Base-by-base conservation (phyloP, 495 filamentous ascomycete species). In the Hyaloscypha finlandica region DNA sequence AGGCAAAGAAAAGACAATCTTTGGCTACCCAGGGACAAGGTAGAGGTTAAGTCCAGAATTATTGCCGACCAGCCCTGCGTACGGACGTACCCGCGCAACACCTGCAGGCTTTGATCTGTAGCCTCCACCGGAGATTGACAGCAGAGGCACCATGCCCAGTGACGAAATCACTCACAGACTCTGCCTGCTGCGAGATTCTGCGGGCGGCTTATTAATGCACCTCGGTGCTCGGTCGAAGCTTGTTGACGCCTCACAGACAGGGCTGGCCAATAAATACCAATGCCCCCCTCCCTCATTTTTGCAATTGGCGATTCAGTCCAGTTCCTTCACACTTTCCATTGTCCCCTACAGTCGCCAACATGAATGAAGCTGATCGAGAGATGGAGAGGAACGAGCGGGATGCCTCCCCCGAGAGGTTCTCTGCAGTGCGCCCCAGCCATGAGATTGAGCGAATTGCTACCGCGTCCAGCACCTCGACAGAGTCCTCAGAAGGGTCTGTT, bases 351-450 rank as follows among this genome's bases (percentile, higher is more conserved):
- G 59, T 39, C 58, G 58, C 61, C 61, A 73, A 59, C 1, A 80
- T 80, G 78, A 78, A 86, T 70, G 75, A 78, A 66, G 77, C 81
- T 62, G 86, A 88, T 71, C 80, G 78, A 39, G 79, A 84, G 67
- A 74, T 88, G 73, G 74, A 77, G 65, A 75, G 75, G 57, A 82
- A 83, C 48, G 84, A 88, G 74, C 69, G 64, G 30, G 64, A 74
- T 59, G 70, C 69, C 16, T 72, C 69, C 12, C 69, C 67, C 32
- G 61, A 68, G 16, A 65, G 64, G 32, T 74, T 65, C 58, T 53
- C 54, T n/a, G 68, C 61, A 2, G 59, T 65, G 19, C 69, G 65
- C 8, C 64, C 60, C 2, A 74, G 67, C n/a, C 65, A 68, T 59
- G 72, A 74, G 60, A 79, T 86, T 67, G 83, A 86, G 64, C 79